Percentiles rank a stretch among this genome's conserved stretches.
phyloP scores from a whole-genome alignment of 768 basidiomycete genomes.

The Paxillus involutus region DNA sequence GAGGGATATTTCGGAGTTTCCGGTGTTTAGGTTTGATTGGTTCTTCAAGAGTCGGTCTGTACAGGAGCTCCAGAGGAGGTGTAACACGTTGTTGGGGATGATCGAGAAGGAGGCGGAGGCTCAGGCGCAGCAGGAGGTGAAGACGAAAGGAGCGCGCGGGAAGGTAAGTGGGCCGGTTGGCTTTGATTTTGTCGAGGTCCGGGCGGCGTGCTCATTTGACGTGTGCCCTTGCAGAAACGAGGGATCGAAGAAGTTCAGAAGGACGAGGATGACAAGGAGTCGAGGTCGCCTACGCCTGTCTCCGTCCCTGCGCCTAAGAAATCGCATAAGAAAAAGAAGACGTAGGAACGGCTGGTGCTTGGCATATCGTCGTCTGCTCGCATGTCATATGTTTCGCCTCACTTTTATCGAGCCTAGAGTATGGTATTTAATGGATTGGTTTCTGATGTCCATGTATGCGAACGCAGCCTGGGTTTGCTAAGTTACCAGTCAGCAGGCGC shows the following conservation, averaged over 20 bases:
- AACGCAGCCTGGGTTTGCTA: too few species aligned
- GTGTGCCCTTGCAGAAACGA: constrained; percentile 51
- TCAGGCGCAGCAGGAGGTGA: constrained; percentile 66
- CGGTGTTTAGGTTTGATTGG: constrained; percentile 97
- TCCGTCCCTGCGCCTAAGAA: constrained; percentile 52
- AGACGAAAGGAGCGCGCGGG: constrained; percentile 58
- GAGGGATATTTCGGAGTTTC: constrained; percentile 94
- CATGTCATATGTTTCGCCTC: too few species aligned
- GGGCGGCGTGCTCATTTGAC: background rate
- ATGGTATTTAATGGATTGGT: too few species aligned
- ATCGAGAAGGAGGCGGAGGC: constrained; percentile 87
- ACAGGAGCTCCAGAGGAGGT: constrained; percentile 84
- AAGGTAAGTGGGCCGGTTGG: constrained; percentile 47
- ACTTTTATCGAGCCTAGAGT: too few species aligned
- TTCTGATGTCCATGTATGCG: too few species aligned
- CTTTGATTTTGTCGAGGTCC: background rate
- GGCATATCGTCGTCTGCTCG: too few species aligned
- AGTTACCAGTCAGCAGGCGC: too few species aligned
- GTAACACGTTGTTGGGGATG: constrained; percentile 84
- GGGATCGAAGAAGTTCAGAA: constrained; percentile 66
- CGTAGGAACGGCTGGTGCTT: constrained; percentile 26
- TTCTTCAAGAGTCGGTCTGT: constrained; percentile 94
- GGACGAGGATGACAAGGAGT: constrained; percentile 46
- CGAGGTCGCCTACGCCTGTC: constrained; percentile 62
- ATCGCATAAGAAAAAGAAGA: constrained; percentile 69